Evolutionary conservation across 108 stramenopile genomes (phyloP).

Genomic region (Nitzschia sp.): DNA sequence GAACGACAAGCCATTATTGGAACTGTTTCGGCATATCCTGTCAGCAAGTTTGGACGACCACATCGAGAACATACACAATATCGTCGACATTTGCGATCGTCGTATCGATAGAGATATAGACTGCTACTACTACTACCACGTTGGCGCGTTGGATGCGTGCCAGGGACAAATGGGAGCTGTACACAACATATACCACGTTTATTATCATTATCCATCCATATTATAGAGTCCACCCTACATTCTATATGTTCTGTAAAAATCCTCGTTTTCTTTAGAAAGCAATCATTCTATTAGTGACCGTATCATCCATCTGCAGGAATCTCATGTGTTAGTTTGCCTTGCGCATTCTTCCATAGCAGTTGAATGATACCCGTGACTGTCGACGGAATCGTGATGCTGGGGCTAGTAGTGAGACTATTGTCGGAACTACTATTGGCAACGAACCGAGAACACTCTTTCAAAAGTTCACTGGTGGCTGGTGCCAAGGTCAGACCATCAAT

Average conservation of each 20-base stretch:
- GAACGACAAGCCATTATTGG: constrained; percentile 13
- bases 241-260: no score
- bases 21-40: background rate
- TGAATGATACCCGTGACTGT: constrained; percentile 1
- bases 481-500: constrained; percentile 1
- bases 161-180: no score
- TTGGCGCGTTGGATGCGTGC: no score
- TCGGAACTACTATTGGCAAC: background rate
- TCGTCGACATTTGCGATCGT: constrained; percentile 15
- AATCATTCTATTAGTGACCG: background rate
- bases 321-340: constrained; percentile 1
- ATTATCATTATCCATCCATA: no score
- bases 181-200: no score
- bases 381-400: constrained; percentile 1
- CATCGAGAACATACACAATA: background rate
- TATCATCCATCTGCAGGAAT: background rate
- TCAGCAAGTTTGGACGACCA: background rate
- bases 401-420: constrained; percentile 1
- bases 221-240: no score
- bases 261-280: no score
- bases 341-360: constrained; percentile 1
- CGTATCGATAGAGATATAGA: constrained; percentile 1
- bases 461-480: background rate
- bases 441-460: background rate
- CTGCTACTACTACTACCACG: no score